Evolutionary conservation across 2,329 filamentous ascomycete genomes (phyloP).

Genomic region (Didymella segeticola): DNA sequence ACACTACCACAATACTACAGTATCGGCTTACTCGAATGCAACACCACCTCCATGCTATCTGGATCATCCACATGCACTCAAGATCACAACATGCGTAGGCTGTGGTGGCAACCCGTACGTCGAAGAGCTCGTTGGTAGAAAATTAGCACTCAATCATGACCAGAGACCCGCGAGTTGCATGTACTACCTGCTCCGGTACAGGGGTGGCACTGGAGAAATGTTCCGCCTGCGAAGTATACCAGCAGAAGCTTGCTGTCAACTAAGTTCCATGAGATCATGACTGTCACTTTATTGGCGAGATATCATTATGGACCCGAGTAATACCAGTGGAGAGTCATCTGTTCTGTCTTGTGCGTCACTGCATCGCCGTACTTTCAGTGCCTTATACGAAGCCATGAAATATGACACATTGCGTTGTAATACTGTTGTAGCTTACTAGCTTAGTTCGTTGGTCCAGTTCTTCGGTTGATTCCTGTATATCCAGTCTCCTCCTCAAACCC

Average conservation of each 20-base stretch:
- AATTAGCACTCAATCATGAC: neutral
- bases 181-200: constrained; percentile 4
- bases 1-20: neutral
- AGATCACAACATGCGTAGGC: constrained; percentile 6
- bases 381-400: too few species aligned
- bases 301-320: neutral
- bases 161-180: constrained; percentile 7
- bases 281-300: neutral
- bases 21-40: neutral
- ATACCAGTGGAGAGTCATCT: neutral
- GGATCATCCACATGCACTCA: constrained; percentile 6
- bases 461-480: neutral
- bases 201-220: constrained; percentile 5
- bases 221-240: constrained; percentile 3
- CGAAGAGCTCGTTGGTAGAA: neutral
- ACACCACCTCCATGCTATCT: constrained; percentile 8
- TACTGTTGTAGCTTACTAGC: neutral
- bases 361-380: too few species aligned
- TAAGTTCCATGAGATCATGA: neutral
- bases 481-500: neutral
- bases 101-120: constrained; percentile 17
- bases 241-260: neutral
- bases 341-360: neutral
- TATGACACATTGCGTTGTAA: neutral
- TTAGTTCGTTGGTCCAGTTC: neutral